These are phyloP conservation scores for Kurtzmaniella quercitrusa DNA, from an alignment of 1,139 yeast species.

Conservation along the genomic window DNA sequence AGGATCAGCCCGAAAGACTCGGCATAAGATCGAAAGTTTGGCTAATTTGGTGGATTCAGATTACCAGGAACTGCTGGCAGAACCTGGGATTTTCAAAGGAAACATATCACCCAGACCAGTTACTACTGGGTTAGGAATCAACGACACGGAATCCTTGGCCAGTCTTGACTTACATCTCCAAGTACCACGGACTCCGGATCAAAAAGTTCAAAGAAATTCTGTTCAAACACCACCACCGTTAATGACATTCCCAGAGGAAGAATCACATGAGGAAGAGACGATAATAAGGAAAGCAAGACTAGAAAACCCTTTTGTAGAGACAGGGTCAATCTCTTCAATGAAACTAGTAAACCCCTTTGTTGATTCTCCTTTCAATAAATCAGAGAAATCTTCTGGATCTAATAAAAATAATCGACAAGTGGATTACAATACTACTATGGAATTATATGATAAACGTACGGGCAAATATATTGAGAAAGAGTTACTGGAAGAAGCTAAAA, in stretches of 20 bases:
- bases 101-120: neutral
- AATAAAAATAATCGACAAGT: conserved; percentile 7
- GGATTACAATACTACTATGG: conserved; percentile 24
- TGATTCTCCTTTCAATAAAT: conserved; percentile 1
- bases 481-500: conserved; percentile 16
- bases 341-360: conserved; percentile 11
- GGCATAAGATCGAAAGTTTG: neutral
- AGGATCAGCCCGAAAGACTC: neutral
- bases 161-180: conserved; percentile 4
- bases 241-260: conserved; percentile 1
- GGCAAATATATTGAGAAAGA: conserved; percentile 21
- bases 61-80: conserved; percentile 3
- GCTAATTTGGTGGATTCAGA: neutral
- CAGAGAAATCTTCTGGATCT: neutral
- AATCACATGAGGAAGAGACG: conserved; percentile 9
- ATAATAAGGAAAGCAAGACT: neutral
- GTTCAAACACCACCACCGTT: conserved; percentile 2
- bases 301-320: conserved; percentile 15
- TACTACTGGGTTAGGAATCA: conserved; percentile 6
- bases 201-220: neutral
- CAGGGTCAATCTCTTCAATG: neutral
- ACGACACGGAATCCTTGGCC: neutral
- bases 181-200: conserved; percentile 5
- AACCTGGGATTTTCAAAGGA: neutral
- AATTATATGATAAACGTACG: conserved; percentile 22